Percentiles rank a stretch among this genome's conserved stretches.
These are phyloP conservation scores for Colletotrichum sublineola DNA, from an alignment of 2,329 filamentous ascomycete species.

Conservation along the genomic window DNA sequence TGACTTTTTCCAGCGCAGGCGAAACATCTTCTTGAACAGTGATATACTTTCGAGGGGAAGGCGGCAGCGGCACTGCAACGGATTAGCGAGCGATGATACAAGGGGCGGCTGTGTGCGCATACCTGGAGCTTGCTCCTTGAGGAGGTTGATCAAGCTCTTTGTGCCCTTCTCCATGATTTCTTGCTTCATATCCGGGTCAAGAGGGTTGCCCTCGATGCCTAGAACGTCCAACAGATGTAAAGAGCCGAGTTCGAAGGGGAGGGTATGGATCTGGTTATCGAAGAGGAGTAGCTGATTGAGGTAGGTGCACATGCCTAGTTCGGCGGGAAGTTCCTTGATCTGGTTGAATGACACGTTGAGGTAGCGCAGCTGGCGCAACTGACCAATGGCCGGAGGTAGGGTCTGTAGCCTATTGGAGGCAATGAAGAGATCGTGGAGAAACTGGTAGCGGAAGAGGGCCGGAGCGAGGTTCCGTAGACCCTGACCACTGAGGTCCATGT, in stretches of 20 bases:
- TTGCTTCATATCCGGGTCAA: conserved; percentile 81
- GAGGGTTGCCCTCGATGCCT: conserved; percentile 91
- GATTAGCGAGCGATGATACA: conserved; percentile 44
- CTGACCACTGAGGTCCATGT: conserved; percentile 96
- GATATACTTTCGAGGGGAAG: conserved; percentile 81
- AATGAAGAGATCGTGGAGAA: conserved; percentile 92
- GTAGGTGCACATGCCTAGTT: conserved; percentile 97
- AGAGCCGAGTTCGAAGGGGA: conserved; percentile 90
- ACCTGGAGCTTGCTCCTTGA: conserved; percentile 90
- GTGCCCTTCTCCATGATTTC: conserved; percentile 91
- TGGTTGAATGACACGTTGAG: conserved; percentile 93
- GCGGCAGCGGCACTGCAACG: conserved; percentile 78
- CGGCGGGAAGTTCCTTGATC: conserved; percentile 83
- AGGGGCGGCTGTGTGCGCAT: conserved; percentile 54
- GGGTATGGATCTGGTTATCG: conserved; percentile 86
- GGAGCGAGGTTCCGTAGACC: conserved; percentile 85
- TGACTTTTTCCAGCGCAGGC: conserved; percentile 76
- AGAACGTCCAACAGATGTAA: conserved; percentile 90
- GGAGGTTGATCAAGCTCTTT: conserved; percentile 82
- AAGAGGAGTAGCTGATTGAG: conserved; percentile 88
- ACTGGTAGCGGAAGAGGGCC: conserved; percentile 87
- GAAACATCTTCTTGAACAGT: conserved; percentile 78
- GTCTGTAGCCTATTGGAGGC: conserved; percentile 90
- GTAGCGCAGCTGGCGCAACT: conserved; percentile 82
- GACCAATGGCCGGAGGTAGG: conserved; percentile 85